phyloP scores from a whole-genome alignment of 495 filamentous ascomycete species.

The Neurospora intermedia region DNA sequence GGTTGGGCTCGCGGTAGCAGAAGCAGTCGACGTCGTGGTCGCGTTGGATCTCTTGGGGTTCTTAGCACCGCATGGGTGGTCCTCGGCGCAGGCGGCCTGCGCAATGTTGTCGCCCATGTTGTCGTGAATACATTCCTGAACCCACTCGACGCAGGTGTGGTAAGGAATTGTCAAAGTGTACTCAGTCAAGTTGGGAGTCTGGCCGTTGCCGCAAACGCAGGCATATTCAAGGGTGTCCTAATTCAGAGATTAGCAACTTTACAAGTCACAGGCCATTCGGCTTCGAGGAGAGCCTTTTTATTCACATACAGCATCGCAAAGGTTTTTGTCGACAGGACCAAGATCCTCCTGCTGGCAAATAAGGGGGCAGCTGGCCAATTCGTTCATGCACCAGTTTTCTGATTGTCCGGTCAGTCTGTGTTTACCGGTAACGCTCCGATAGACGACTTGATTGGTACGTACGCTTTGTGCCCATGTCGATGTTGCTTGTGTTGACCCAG shows the following conservation, averaged over 20 bases:
- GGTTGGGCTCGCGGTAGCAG: conserved; percentile 29
- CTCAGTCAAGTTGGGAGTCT: conserved; percentile 64
- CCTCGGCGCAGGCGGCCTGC: conserved; percentile 48
- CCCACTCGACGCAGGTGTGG: conserved; percentile 73
- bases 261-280: background rate
- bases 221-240: conserved; percentile 57
- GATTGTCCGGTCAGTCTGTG: conserved; percentile 14
- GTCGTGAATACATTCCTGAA: conserved; percentile 46
- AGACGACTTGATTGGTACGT: conserved; percentile 8
- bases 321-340: conserved; percentile 45
- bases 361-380: conserved; percentile 59
- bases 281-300: background rate
- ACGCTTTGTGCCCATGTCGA: conserved; percentile 36
- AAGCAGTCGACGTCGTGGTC: conserved; percentile 38
- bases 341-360: conserved; percentile 62
- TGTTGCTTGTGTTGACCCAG: conserved; percentile 49
- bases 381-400: conserved; percentile 62
- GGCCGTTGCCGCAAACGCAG: conserved; percentile 67
- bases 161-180: conserved; percentile 83
- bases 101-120: conserved; percentile 36
- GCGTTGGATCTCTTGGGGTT: conserved; percentile 52
- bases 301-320: conserved; percentile 58
- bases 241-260: background rate
- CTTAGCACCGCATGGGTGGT: conserved; percentile 75
- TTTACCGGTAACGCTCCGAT: background rate